Base-by-base conservation (phyloP, 805 yeast species). In the Lachancea meyersii region DNA sequence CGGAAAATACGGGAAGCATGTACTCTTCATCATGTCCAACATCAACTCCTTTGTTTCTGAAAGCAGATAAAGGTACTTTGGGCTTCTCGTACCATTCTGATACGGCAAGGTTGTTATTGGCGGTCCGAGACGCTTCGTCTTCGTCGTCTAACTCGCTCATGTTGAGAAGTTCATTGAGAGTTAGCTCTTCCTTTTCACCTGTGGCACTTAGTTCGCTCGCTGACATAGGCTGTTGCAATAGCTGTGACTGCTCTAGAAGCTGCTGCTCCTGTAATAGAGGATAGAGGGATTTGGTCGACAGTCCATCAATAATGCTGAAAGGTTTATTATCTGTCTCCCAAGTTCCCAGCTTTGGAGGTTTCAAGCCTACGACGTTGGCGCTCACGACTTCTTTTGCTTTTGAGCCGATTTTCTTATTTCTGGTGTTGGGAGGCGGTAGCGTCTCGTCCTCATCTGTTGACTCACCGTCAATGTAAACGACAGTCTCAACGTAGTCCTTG, bases 371-470 rank as follows among this genome's bases (percentile, higher is more conserved):
- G 5, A 83, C 80, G 39, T 88, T 82, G 1, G 95, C 82, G 4
- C 95, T 82, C n/a, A 91, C 75, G 5, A 91, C 86, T 62, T 91
- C 97, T 49, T 91, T 88, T n/a, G 86, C 82, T 52, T 86, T 84
- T 9, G 84, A 75, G 2, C 95, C 94, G 31, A 77, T 73, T 45
- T 66, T 69, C 44, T 72, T 77, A 34, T 74, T 68, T 14, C 77
- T 70, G 3, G 83, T 70, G 24, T 57, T 57, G 5, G 82, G 78
- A 3, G 79, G 79, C 4, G 97, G 96, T 34, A 91, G 64, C 14
- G 81, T 73, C n/a, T 77, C 74, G 57, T 91, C 97, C 48, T 87
- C 96, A 61, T 91, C 98, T 0, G 98, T 93, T 13, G 95, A 86
- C 53, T 89, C 96, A 33, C 93, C 95, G 51, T 84, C 82, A 43